Base-by-base conservation (phyloP, 257 asterid genomes). In the Lantana camara region DNA sequence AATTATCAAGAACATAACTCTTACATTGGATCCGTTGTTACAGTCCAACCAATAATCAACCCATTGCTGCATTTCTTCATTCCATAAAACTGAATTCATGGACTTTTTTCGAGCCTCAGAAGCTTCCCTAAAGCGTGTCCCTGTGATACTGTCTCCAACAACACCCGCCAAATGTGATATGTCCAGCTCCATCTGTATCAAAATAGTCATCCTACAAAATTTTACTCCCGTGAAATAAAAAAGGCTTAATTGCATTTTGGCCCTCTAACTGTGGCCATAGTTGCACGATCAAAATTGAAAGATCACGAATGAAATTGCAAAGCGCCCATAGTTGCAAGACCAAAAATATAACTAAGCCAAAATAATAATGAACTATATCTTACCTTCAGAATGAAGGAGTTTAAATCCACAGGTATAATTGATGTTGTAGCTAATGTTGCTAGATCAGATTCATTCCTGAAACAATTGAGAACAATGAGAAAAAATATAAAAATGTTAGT, bases 381-480 rank as follows among this genome's bases (percentile, higher is more conserved):
- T 27, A 85, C 97, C 89, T 94, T 94, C 22, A 94, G 84, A 73
- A 94, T 65, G 75, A 82, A 79, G 16, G 85, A 85, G 69, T 94
- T 94, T 85, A 90, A 76, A 81, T 94, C 99, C 63, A 90, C 99
- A 4, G 96, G 97, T 41, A 94, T 22, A 64, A 94, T 57, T 57
- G 78, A 83, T 24, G 97, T 83, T 23, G 92, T 82, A 10, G 89
- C 82, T 57, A 86, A 60, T 44, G 99, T 85, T 27, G 99, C 56
- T 17, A 88, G 83, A 73, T 88, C 95, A 35, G 88, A 73, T 47
- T 37, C 88, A 9, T 90, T 71, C 79, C 99, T 93, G 77, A 47
- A 13, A 41, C 17, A 66, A n/a, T n/a, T n/a, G n/a, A n/a, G n/a
- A 51, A 65, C 20, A 19, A 50, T 23, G 57, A 1, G 19, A 20